phyloP scores from a whole-genome alignment of 1,284 basidiomycete species.

The Athelia psychrophila region DNA sequence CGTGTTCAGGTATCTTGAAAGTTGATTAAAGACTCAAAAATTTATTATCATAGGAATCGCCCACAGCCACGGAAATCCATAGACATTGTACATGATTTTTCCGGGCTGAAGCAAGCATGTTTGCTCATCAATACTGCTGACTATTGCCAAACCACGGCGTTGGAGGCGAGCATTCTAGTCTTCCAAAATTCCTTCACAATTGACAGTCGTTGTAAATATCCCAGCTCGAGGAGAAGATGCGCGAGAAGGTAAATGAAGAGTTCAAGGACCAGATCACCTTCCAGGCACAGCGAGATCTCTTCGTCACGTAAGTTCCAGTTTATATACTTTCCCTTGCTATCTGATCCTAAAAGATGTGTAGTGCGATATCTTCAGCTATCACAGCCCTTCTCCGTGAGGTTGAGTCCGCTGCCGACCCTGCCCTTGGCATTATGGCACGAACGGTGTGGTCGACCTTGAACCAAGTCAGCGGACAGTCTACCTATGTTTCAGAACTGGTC shows the following conservation, averaged over 20 bases:
- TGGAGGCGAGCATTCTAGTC: conserved; percentile 57
- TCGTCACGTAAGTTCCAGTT: conserved; percentile 63
- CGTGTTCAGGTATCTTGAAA: conserved; percentile 6
- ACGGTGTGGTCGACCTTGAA: conserved; percentile 75
- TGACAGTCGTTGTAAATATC: conserved; percentile 1
- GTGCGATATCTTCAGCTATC: conserved; percentile 82
- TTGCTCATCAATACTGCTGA: conserved; percentile 95
- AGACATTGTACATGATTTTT: conserved; percentile 73
- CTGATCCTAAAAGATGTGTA: conserved; percentile 26
- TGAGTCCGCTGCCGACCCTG: conserved; percentile 74
- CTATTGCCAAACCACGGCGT: conserved; percentile 91
- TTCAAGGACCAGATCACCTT: conserved; percentile 81
- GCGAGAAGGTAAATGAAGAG: conserved; percentile 75
- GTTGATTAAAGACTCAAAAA: background rate
- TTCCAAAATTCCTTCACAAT: background rate
- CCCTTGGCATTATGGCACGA: conserved; percentile 72
- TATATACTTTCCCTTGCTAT: background rate
- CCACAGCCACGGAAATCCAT: conserved; percentile 58
- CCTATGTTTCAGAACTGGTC: conserved; percentile 77
- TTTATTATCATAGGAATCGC: conserved; percentile 11
- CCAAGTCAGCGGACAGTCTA: conserved; percentile 83
- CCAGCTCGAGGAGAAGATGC: conserved; percentile 90
- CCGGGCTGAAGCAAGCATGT: conserved; percentile 79
- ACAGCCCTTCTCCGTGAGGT: conserved; percentile 78
- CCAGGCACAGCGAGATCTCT: conserved; percentile 84